These are phyloP conservation scores for Lipomyces anomalus DNA, from an alignment of 805 yeast species.

Conservation along the genomic window DNA sequence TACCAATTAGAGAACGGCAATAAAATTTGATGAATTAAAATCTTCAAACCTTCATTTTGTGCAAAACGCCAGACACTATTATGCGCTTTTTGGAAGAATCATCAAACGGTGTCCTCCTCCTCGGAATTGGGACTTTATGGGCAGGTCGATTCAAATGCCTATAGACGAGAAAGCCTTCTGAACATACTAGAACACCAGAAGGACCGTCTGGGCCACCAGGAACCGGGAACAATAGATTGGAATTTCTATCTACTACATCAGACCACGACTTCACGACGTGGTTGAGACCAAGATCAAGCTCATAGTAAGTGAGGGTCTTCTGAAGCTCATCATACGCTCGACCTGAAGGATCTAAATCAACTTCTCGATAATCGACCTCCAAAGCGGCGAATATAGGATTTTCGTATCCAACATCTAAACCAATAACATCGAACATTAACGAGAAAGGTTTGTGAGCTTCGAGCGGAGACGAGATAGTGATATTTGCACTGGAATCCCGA, in stretches of 20 bases:
- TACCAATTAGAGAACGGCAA: not conserved
- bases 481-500: constrained; percentile 42
- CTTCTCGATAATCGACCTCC: constrained; percentile 52
- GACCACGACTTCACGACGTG: constrained; percentile 54
- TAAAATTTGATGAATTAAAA: not conserved
- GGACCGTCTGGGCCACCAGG: constrained; percentile 72
- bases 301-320: constrained; percentile 58
- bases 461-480: constrained; percentile 64
- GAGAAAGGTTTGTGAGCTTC: constrained; percentile 52
- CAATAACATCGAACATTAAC: constrained; percentile 50
- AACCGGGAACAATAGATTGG: constrained; percentile 55
- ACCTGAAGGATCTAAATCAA: constrained; percentile 28
- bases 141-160: constrained; percentile 31
- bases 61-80: constrained; percentile 57
- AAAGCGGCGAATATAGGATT: constrained; percentile 81
- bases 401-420: constrained; percentile 70
- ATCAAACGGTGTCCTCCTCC: constrained; percentile 30
- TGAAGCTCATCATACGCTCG: constrained; percentile 20
- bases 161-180: constrained; percentile 47
- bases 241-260: constrained; percentile 36
- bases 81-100: constrained; percentile 25
- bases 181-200: constrained; percentile 62
- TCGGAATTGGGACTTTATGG: constrained; percentile 52
- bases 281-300: constrained; percentile 80
- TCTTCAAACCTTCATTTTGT: constrained; percentile 45